Percentiles rank a stretch among this genome's conserved stretches.
Conservation (phyloP, 73 alveolate species). For the Symbiodinium natans region DNA sequence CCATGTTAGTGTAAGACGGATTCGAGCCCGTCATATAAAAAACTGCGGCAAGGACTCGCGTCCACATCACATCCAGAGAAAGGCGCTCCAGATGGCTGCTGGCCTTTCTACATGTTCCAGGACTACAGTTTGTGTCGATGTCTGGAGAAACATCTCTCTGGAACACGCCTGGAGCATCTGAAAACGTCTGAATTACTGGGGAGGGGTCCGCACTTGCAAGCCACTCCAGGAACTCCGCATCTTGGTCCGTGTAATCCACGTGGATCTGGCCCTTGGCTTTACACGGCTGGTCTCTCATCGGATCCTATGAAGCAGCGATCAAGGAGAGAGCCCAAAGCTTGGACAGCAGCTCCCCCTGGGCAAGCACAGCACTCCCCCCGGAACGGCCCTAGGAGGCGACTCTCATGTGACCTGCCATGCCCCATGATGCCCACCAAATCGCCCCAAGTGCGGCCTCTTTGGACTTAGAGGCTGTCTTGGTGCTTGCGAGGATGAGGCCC, state of each 20-base stretch:
- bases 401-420: too few relatives aligned
- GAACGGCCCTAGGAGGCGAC: not conserved
- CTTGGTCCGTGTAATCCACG: slow-evolving; percentile 44
- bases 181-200: too few relatives aligned
- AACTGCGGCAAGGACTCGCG: not conserved
- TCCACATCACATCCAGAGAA: slow-evolving; percentile 77
- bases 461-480: slow-evolving; percentile 1
- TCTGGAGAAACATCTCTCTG: not conserved
- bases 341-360: not conserved
- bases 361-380: too few relatives aligned
- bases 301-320: not conserved
- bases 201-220: slow-evolving; percentile 40
- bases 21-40: too few relatives aligned
- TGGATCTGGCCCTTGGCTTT: slow-evolving; percentile 26
- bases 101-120: slow-evolving; percentile 6
- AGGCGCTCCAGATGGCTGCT: slow-evolving; percentile 88
- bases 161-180: too few relatives aligned
- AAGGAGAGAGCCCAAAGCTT: not conserved
- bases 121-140: not conserved
- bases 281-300: not conserved
- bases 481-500: slow-evolving; percentile 55
- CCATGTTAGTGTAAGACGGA: too few relatives aligned
- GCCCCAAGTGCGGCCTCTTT: not conserved
- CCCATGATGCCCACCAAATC: too few relatives aligned
- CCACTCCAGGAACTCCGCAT: slow-evolving; percentile 57